These are phyloP conservation scores for Boletus subcaerulescens DNA, from an alignment of 768 basidiomycete species.

Conservation along the genomic window DNA sequence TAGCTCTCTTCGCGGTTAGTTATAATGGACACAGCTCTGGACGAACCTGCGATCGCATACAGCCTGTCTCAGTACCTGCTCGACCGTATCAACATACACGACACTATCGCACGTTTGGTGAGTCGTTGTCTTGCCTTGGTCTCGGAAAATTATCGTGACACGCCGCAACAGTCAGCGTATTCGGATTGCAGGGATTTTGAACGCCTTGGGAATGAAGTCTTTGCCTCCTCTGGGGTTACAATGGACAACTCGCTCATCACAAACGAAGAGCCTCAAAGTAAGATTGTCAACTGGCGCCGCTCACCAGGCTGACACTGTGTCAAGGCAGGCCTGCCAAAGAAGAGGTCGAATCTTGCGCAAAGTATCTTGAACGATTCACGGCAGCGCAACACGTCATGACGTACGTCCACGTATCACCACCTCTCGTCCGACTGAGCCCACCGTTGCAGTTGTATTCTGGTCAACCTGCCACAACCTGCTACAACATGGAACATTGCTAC, in stretches of 20 bases:
- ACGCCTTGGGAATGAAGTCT: constrained; percentile 26
- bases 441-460: constrained; percentile 18
- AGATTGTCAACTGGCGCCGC: background rate
- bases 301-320: constrained; percentile 3
- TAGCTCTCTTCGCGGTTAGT: background rate
- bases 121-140: background rate
- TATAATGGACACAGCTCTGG: constrained; percentile 9
- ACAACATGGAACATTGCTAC: constrained; percentile 19
- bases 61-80: constrained; percentile 21
- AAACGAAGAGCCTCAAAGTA: constrained; percentile 19
- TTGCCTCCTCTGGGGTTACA: constrained; percentile 21
- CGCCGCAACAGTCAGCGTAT: constrained; percentile 17
- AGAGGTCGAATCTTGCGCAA: constrained; percentile 22
- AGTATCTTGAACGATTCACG: constrained; percentile 20
- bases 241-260: constrained; percentile 22
- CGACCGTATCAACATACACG: constrained; percentile 27
- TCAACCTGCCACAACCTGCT: constrained; percentile 26
- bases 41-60: constrained; percentile 13
- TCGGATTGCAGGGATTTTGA: constrained; percentile 27
- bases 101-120: constrained; percentile 27
- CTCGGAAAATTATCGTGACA: background rate
- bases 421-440: background rate
- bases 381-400: constrained; percentile 25
- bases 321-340: constrained; percentile 15
- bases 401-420: constrained; percentile 6